Evolutionary conservation across 1,284 basidiomycete genomes (phyloP).

Genomic region (Irpex lacteus): DNA sequence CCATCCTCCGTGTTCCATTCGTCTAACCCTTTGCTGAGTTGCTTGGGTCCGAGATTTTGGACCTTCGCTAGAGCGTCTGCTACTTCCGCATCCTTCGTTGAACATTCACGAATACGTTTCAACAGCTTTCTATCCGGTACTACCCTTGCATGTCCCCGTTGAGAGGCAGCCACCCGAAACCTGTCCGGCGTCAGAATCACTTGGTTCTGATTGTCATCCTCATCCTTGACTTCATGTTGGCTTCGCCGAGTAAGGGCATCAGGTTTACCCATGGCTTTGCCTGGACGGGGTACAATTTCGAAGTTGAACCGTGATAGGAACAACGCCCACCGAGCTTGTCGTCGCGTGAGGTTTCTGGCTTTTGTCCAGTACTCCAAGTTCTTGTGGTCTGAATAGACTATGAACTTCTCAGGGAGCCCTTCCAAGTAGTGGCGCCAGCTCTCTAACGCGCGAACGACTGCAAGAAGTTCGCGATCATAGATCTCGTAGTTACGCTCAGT

Average conservation of each 20-base stretch:
- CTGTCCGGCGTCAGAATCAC: background rate
- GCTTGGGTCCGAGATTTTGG: background rate
- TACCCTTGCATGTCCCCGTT: background rate
- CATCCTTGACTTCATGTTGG: background rate
- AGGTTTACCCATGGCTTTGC: too few species aligned
- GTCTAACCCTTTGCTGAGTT: background rate
- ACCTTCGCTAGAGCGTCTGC: background rate
- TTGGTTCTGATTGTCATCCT: background rate
- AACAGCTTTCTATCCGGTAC: background rate
- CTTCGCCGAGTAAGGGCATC: constrained; percentile 37
- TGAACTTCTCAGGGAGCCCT: too few species aligned
- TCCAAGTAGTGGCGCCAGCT: too few species aligned
- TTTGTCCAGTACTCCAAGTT: too few species aligned
- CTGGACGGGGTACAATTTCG: too few species aligned
- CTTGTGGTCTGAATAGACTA: too few species aligned
- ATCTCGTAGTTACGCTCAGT: too few species aligned
- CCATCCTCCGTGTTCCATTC: constrained; percentile 1
- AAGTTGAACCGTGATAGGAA: too few species aligned
- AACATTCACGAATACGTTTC: background rate
- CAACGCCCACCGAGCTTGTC: too few species aligned
- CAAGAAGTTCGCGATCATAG: too few species aligned
- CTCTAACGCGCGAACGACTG: too few species aligned
- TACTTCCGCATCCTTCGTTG: background rate
- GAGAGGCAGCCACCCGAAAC: background rate
- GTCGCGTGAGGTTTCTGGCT: too few species aligned